These are phyloP conservation scores for Dittrichia graveolens DNA, from an alignment of 129 eudicot genomes.

Conservation along the genomic window DNA sequence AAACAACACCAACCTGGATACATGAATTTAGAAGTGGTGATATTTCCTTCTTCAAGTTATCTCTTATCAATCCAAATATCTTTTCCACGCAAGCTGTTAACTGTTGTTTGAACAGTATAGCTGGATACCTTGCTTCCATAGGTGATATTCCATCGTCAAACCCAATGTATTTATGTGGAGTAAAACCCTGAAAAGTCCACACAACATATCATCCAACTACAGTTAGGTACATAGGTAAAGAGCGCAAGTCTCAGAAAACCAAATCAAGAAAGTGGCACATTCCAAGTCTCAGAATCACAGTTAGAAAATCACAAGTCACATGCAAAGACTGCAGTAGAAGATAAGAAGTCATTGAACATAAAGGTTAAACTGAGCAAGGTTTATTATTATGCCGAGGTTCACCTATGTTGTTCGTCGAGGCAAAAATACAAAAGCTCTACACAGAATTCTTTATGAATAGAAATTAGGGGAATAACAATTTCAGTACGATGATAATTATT, in stretches of 20 bases:
- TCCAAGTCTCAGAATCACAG: background rate
- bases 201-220: conserved; percentile 4
- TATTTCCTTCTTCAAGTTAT: conserved; percentile 98
- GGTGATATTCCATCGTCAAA: conserved; percentile 80
- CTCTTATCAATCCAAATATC: conserved; percentile 95
- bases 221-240: background rate
- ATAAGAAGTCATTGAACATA: background rate
- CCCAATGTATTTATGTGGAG: conserved; percentile 72
- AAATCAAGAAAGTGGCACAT: too few species aligned
- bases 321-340: background rate
- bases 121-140: conserved; percentile 95
- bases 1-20: conserved; percentile 70
- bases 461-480: background rate
- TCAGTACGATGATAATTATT: background rate
- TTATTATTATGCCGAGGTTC: background rate
- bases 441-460: background rate
- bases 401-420: background rate
- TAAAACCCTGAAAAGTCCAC: conserved; percentile 52
- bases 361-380: background rate
- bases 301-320: background rate
- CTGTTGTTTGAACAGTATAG: conserved; percentile 92
- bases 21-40: conserved; percentile 77
- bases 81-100: conserved; percentile 96
- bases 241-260: too few species aligned
- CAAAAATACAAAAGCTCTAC: background rate